These are phyloP conservation scores for Kwoniella dendrophila DNA, from an alignment of 768 basidiomycete genomes.

Conservation along the genomic window DNA sequence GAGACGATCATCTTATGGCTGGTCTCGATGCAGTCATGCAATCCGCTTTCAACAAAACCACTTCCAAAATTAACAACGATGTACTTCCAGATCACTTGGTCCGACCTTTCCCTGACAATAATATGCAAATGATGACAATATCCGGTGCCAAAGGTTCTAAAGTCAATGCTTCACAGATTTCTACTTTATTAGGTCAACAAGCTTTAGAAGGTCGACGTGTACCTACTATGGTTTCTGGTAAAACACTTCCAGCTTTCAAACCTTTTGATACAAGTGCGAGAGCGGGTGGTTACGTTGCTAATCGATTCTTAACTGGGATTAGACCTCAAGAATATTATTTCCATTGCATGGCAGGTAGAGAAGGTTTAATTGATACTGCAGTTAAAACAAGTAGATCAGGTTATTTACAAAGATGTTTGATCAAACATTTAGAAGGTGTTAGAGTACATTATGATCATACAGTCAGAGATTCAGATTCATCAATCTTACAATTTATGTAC, in stretches of 20 bases:
- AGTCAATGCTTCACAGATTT: slow-evolving; percentile 96
- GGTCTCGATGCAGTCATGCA: slow-evolving; percentile 71
- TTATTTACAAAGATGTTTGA: slow-evolving; percentile 94
- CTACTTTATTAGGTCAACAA: slow-evolving; percentile 96
- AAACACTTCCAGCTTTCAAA: slow-evolving; percentile 95
- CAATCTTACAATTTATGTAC: slow-evolving; percentile 93
- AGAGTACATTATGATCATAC: slow-evolving; percentile 98
- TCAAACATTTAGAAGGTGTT: slow-evolving; percentile 97
- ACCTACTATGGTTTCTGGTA: slow-evolving; percentile 98
- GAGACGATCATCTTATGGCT: slow-evolving; percentile 96
- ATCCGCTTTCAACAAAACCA: slow-evolving; percentile 66
- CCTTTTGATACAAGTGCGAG: slow-evolving; percentile 97
- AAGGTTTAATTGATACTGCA: slow-evolving; percentile 97
- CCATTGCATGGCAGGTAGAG: slow-evolving; percentile 99
- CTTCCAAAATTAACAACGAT: slow-evolving; percentile 82
- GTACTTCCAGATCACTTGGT: slow-evolving; percentile 83
- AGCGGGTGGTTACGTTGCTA: slow-evolving; percentile 96
- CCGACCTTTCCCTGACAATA: slow-evolving; percentile 93
- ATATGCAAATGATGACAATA: slow-evolving; percentile 99
- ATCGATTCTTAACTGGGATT: slow-evolving; percentile 97
- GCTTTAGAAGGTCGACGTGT: slow-evolving; percentile 98
- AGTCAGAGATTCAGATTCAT: slow-evolving; percentile 90
- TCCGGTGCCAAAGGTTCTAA: slow-evolving; percentile 98
- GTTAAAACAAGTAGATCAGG: slow-evolving; percentile 99
- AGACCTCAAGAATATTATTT: slow-evolving; percentile 99